These are phyloP conservation scores for Suhomyces bribrorum DNA, from an alignment of 1,139 yeast genomes.

Conservation along the genomic window DNA sequence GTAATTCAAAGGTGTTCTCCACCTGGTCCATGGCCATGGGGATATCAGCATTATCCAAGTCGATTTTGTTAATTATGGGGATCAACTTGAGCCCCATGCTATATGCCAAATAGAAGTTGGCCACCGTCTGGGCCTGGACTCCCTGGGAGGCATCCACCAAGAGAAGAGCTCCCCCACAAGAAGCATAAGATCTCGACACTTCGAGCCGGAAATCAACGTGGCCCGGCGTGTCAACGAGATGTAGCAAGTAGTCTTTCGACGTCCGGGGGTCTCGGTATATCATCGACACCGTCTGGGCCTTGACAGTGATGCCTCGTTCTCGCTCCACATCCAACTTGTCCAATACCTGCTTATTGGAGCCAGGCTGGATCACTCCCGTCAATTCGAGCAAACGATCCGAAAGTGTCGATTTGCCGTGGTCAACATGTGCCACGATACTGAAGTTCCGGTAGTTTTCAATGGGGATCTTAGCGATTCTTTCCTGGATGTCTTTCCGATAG, in stretches of 20 bases:
- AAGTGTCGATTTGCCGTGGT: constrained; percentile 93
- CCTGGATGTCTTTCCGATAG: constrained; percentile 38
- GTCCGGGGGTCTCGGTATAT: constrained; percentile 65
- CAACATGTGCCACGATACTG: constrained; percentile 96
- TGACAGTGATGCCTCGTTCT: constrained; percentile 86
- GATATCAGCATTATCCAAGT: constrained; percentile 85
- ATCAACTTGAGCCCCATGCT: constrained; percentile 78
- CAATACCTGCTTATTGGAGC: constrained; percentile 79
- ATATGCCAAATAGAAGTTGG: constrained; percentile 88
- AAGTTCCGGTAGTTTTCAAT: constrained; percentile 82
- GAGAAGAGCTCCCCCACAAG: constrained; percentile 92
- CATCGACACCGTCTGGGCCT: constrained; percentile 97
- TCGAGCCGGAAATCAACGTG: constrained; percentile 96
- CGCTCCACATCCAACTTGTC: constrained; percentile 59
- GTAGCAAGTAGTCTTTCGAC: constrained; percentile 70
- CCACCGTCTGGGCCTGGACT: constrained; percentile 96
- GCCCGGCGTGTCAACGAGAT: constrained; percentile 96
- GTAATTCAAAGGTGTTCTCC: constrained; percentile 78
- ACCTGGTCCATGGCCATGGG: constrained; percentile 81
- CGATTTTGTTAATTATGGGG: constrained; percentile 92
- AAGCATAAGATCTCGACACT: constrained; percentile 89
- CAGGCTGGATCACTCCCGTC: constrained; percentile 84
- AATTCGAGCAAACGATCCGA: constrained; percentile 84
- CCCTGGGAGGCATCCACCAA: constrained; percentile 96
- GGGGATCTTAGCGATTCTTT: constrained; percentile 72